These are phyloP conservation scores for Mucor plumbeus DNA, from an alignment of 371 early-diverging fungal species.

Conservation along the genomic window DNA sequence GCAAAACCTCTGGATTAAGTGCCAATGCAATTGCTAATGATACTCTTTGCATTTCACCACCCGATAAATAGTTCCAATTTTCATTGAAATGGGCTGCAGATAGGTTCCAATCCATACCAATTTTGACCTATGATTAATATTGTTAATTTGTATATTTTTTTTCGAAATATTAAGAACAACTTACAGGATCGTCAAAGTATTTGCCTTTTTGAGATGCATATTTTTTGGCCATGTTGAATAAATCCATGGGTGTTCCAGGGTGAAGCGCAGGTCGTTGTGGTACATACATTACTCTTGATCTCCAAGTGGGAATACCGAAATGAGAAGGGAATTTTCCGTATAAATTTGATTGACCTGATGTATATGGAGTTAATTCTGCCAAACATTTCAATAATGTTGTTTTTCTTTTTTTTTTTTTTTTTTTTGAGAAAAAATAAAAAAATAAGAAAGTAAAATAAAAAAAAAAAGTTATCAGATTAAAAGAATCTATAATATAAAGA, in stretches of 20 bases:
- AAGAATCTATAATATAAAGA: neutral
- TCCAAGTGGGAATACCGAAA: conserved; percentile 76
- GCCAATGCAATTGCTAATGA: conserved; percentile 82
- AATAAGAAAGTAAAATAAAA: too few relatives aligned
- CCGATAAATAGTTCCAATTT: conserved; percentile 79
- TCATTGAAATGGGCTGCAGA: conserved; percentile 73
- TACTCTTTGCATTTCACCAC: conserved; percentile 88
- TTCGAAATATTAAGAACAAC: conserved; percentile 6
- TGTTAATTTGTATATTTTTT: neutral
- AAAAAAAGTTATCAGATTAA: neutral
- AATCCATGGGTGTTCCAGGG: conserved; percentile 76
- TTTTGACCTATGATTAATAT: conserved; percentile 41
- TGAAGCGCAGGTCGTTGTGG: conserved; percentile 84
- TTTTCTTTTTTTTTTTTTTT: conserved; percentile 86
- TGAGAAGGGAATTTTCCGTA: conserved; percentile 65
- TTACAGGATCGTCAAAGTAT: conserved; percentile 65
- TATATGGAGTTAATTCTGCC: conserved; percentile 72
- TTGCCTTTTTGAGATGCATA: conserved; percentile 61
- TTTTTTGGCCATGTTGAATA: conserved; percentile 62
- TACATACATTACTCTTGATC: conserved; percentile 83
- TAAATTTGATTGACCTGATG: conserved; percentile 64
- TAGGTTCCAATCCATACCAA: conserved; percentile 72
- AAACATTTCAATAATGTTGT: conserved; percentile 86
- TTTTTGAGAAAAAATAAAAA: neutral
- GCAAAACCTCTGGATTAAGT: conserved; percentile 75